Conservation (phyloP, 768 basidiomycete species). For the Termitomyces sp. region DNA sequence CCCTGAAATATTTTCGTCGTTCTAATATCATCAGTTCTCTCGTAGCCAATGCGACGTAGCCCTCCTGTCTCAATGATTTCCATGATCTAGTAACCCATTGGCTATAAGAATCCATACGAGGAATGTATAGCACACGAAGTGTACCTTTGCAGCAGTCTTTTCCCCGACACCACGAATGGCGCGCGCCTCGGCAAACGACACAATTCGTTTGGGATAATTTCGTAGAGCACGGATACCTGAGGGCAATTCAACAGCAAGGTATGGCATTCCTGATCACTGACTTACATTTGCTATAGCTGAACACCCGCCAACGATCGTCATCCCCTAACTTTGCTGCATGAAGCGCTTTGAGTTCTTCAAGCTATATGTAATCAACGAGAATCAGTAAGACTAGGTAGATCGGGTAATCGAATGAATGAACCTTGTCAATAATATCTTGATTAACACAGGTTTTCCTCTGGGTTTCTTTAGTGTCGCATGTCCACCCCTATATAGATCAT, state of each 20-base stretch:
- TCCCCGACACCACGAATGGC: slow-evolving; percentile 61
- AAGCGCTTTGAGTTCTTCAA: slow-evolving; percentile 61
- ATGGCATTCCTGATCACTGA: not conserved
- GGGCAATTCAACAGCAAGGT: not conserved
- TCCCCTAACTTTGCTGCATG: slow-evolving; percentile 58
- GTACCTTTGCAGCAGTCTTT: slow-evolving; percentile 75
- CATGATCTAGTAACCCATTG: slow-evolving; percentile 51
- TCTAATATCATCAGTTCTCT: slow-evolving; percentile 60
- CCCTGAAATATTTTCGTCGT: slow-evolving; percentile 62
- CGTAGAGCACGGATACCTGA: slow-evolving; percentile 59
- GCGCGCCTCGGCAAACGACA: slow-evolving; percentile 54
- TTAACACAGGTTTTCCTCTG: slow-evolving; percentile 45
- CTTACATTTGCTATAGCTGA: slow-evolving; percentile 63
- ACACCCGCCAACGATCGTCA: slow-evolving; percentile 67
- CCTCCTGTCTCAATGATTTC: slow-evolving; percentile 77
- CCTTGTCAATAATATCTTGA: slow-evolving; percentile 75
- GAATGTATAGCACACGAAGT: not conserved
- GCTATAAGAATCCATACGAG: not conserved
- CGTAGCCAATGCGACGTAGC: slow-evolving; percentile 64
- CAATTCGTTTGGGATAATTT: slow-evolving; percentile 55
- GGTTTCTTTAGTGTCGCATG: slow-evolving; percentile 52
- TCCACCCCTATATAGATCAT: slow-evolving; percentile 47
- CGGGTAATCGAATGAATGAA: slow-evolving; percentile 17
- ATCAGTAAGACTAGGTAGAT: not conserved
- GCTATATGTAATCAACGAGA: slow-evolving; percentile 31